Evolutionary conservation across 495 filamentous ascomycete genomes (phyloP).

Genomic region (Staphylotrichum longicolle): DNA sequence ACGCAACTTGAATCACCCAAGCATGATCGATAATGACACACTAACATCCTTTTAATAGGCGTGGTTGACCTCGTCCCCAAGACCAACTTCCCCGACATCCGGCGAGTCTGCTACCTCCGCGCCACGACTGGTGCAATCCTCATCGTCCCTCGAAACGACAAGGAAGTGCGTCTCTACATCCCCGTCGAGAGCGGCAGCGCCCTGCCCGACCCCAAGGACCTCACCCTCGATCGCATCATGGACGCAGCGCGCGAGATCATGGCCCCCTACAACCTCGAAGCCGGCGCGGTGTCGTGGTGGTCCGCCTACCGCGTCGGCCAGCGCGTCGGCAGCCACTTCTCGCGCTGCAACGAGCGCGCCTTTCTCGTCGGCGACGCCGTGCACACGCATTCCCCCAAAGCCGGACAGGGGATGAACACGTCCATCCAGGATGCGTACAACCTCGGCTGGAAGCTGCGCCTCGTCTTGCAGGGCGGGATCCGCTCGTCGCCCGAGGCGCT

Average conservation of each 20-base stretch:
- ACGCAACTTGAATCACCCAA: constrained; percentile 3
- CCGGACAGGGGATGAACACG: constrained; percentile 76
- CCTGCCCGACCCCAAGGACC: constrained; percentile 44
- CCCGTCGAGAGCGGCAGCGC: constrained; percentile 49
- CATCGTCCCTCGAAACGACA: constrained; percentile 63
- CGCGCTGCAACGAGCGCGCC: constrained; percentile 52
- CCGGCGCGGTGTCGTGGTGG: constrained; percentile 33
- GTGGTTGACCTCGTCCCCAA: constrained; percentile 65
- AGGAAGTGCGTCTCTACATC: constrained; percentile 65
- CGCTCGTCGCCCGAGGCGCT: constrained; percentile 45
- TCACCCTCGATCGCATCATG: constrained; percentile 58
- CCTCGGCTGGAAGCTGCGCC: constrained; percentile 70
- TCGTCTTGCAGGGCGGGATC: constrained; percentile 53
- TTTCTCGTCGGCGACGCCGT: constrained; percentile 65
- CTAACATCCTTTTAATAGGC: constrained; percentile 32
- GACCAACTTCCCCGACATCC: constrained; percentile 69
- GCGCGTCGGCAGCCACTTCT: constrained; percentile 65
- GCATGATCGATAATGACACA: not conserved
- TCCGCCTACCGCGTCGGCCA: constrained; percentile 65
- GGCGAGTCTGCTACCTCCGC: constrained; percentile 60
- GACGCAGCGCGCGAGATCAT: constrained; percentile 59
- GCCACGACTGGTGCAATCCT: constrained; percentile 63
- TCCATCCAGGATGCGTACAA: constrained; percentile 68
- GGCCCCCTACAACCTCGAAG: constrained; percentile 57
- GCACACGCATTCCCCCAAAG: constrained; percentile 67